Percentiles rank a stretch among this genome's conserved stretches.
phyloP scores from a whole-genome alignment of 2,329 filamentous ascomycete genomes.

The Colletotrichum simmondsii region DNA sequence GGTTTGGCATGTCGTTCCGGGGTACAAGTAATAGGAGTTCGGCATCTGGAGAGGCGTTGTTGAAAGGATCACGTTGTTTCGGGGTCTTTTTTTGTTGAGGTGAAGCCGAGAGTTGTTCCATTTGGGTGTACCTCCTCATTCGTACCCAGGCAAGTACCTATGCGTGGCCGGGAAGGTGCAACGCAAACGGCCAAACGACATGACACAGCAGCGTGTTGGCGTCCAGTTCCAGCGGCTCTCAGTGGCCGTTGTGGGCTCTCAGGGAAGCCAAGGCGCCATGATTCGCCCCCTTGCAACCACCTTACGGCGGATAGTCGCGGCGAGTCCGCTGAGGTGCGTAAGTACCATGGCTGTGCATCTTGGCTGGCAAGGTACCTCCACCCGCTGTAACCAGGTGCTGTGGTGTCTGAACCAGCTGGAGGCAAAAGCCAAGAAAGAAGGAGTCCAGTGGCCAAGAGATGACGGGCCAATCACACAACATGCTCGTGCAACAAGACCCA shows the following conservation, averaged over 20 bases:
- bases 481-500: not conserved
- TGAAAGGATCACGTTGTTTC: slow-evolving; percentile 10
- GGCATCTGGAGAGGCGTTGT: not conserved
- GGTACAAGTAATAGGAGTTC: not conserved
- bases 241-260: slow-evolving; percentile 7
- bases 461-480: slow-evolving; percentile 24
- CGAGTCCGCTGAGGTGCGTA: slow-evolving; percentile 26
- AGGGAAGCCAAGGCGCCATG: slow-evolving; percentile 28
- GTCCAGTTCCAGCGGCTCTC: slow-evolving; percentile 16
- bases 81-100: slow-evolving; percentile 27
- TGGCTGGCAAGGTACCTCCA: slow-evolving; percentile 22
- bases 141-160: too few species aligned
- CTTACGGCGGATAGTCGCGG: not conserved
- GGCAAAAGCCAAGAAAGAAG: slow-evolving; percentile 12
- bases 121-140: not conserved
- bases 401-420: not conserved
- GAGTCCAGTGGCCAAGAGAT: not conserved
- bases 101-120: not conserved
- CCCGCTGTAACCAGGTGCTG: slow-evolving; percentile 3
- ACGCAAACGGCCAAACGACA: slow-evolving; percentile 25
- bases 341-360: slow-evolving; percentile 28
- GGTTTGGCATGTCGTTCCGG: slow-evolving; percentile 1
- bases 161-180: not conserved
- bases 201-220: not conserved
- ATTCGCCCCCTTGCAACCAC: not conserved